These are phyloP conservation scores for Phaeosphaeria sp. DNA, from an alignment of 2,329 filamentous ascomycete genomes.

Conservation along the genomic window DNA sequence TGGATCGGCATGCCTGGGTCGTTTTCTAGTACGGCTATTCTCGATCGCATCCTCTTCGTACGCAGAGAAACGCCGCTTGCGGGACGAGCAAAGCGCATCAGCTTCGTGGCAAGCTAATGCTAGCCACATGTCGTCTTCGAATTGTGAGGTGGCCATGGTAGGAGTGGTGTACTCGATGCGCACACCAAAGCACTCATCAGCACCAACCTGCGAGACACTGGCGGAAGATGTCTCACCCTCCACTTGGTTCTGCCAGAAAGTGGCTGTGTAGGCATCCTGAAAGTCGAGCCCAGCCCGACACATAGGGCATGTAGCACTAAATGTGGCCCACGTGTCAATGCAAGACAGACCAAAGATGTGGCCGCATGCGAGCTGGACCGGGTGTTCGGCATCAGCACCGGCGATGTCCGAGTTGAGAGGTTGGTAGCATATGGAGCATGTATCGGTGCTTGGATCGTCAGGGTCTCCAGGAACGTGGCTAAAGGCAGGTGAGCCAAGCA, in stretches of 20 bases:
- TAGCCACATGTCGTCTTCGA: neutral
- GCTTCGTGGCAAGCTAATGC: neutral
- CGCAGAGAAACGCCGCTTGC: too few relatives aligned
- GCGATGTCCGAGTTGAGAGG: constrained; percentile 8
- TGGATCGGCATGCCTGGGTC: neutral
- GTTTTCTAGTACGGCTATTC: neutral
- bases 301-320: constrained; percentile 19
- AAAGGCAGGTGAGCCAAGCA: neutral
- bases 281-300: constrained; percentile 11
- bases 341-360: constrained; percentile 23
- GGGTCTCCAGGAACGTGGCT: neutral
- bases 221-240: neutral
- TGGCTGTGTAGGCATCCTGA: neutral
- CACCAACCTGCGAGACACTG: neutral
- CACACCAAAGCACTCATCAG: neutral
- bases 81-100: neutral
- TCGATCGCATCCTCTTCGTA: too few relatives aligned
- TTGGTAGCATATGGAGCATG: constrained; percentile 21
- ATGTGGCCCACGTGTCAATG: constrained; percentile 15
- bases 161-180: neutral
- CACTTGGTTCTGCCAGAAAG: neutral
- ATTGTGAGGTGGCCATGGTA: neutral
- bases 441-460: constrained; percentile 3
- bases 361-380: constrained; percentile 16
- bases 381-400: constrained; percentile 10